phyloP scores from a whole-genome alignment of 495 filamentous ascomycete genomes.

The Niebla homalea region DNA sequence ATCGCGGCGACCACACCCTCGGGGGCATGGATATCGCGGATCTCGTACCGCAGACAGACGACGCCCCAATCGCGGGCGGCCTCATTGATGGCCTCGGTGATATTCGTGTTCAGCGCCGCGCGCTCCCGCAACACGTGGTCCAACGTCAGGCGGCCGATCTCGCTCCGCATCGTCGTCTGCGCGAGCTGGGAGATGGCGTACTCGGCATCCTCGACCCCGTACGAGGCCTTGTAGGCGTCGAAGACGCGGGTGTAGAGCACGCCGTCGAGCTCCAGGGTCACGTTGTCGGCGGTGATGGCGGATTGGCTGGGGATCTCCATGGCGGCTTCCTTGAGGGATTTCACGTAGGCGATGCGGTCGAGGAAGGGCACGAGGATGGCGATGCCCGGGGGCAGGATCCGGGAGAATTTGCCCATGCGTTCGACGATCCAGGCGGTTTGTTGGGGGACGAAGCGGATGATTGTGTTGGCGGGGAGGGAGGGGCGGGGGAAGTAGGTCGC shows the following conservation, averaged over 20 bases:
- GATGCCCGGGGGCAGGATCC: slow-evolving; percentile 81
- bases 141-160: slow-evolving; percentile 90
- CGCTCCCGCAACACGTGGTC: slow-evolving; percentile 97
- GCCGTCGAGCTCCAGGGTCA: slow-evolving; percentile 90
- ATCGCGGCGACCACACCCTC: slow-evolving; percentile 87
- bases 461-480: slow-evolving; percentile 75
- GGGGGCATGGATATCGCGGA: slow-evolving; percentile 93
- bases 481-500: slow-evolving; percentile 48
- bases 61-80: slow-evolving; percentile 95
- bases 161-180: slow-evolving; percentile 96
- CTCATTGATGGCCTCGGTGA: slow-evolving; percentile 95
- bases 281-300: slow-evolving; percentile 96
- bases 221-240: slow-evolving; percentile 96
- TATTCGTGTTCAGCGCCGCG: slow-evolving; percentile 88
- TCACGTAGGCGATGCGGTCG: slow-evolving; percentile 95
- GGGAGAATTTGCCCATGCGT: slow-evolving; percentile 93
- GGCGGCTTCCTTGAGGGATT: slow-evolving; percentile 87
- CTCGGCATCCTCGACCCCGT: slow-evolving; percentile 96
- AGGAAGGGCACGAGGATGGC: slow-evolving; percentile 82
- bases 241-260: slow-evolving; percentile 91
- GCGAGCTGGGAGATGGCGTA: slow-evolving; percentile 97
- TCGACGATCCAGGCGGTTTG: slow-evolving; percentile 99
- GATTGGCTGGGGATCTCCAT: slow-evolving; percentile 94
- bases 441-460: slow-evolving; percentile 94
- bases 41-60: slow-evolving; percentile 91